Evolutionary conservation across 2,329 filamentous ascomycete genomes (phyloP), one percentile per base, ranked within the genome.

Genomic region (Chaetomiaceae sp.): DNA sequence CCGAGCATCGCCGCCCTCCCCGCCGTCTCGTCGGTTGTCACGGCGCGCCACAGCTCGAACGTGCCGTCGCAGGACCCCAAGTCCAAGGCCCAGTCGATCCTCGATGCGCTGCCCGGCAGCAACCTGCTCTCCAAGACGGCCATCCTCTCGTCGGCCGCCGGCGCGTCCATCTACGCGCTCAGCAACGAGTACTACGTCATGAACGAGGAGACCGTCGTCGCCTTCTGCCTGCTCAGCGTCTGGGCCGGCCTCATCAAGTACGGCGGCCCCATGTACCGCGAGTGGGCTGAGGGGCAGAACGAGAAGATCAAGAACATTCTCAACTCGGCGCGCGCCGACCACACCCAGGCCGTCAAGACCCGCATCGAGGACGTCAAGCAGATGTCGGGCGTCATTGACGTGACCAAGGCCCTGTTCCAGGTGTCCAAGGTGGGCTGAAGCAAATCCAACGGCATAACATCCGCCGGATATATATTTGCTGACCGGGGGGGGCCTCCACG

Each of bases 161-260:
- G 86, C 73, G 72, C 95, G 61, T 90, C 87, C 64, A 80, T 95
- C 69, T 95, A 93, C 67, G 93, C 89, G 65, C 89, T 98, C 74
- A 94, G 87, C 83, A 98, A 95, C 75, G 93, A 98, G 81, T 89
- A 97, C 78, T 97, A 96, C 74, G 89, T 98, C 68, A 79, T 98
- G 73, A 98, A 98, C 76, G 93, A 98, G 79, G 93, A 98, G 78
- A 86, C 90, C 55, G 86, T 98, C 66, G 87, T 95, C 65, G 87
- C 88, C 58, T 81, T 98, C 74, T 93, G 86, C 70, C 78, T 98
- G 63, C 76, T 97, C 66, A 88, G 85, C 67, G 87, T 97, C 66
- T 98, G 95, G 85, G 84, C 78, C 65, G 88, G 83, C 54, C 79
- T 95, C 62, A 91, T 88, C 75, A 93, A 94, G 73, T 96, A 88